Evolutionary conservation across 768 basidiomycete genomes (phyloP).

Genomic region (Hericium alpestre): DNA sequence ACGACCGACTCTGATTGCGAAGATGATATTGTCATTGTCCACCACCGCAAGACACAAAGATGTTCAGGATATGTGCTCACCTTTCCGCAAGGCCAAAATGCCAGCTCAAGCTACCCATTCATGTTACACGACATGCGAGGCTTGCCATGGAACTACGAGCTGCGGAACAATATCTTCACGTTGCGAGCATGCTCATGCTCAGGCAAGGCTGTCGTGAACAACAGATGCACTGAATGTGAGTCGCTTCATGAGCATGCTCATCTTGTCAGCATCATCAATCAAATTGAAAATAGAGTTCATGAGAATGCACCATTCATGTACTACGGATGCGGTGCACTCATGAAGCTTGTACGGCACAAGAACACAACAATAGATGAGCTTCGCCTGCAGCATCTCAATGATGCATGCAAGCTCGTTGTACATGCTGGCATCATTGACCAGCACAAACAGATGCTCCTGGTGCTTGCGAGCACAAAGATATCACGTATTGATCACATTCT

Average conservation of each 20-base stretch:
- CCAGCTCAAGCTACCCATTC: background rate
- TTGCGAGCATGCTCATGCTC: background rate
- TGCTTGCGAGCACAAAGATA: background rate
- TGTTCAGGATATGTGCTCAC: background rate
- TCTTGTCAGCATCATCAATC: background rate
- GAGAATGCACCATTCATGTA: background rate
- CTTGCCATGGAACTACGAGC: background rate
- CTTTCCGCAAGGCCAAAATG: background rate
- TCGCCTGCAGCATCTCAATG: background rate
- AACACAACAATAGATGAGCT: background rate
- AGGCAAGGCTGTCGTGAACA: background rate
- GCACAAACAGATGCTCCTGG: background rate
- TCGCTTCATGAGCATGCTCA: background rate
- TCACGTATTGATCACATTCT: background rate
- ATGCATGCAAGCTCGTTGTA: background rate
- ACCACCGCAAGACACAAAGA: no score
- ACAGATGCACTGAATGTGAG: background rate
- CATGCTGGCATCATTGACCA: background rate
- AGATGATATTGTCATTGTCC: no score
- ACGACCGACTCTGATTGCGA: no score
- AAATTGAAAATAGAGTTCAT: background rate
- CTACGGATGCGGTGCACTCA: background rate
- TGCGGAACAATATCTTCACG: background rate
- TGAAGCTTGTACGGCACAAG: background rate
- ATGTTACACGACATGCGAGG: background rate